These are phyloP conservation scores for Rhizopus delemar DNA, from an alignment of 371 early-diverging fungal species.

Conservation along the genomic window DNA sequence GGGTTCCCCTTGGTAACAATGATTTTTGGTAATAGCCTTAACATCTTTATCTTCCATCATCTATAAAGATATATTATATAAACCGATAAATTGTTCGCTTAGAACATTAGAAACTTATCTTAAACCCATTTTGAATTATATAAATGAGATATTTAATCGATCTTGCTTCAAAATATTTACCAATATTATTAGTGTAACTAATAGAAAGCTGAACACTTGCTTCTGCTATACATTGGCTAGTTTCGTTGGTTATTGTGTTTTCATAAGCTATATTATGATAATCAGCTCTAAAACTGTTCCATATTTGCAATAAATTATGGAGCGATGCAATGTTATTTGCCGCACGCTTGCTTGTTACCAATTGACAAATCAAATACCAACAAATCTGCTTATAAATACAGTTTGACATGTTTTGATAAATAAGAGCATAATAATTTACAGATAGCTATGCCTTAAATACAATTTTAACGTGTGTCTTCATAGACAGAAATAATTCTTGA, in stretches of 20 bases:
- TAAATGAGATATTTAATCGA: neutral
- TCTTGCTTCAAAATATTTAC: conserved; percentile 8
- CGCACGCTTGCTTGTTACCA: conserved; percentile 2
- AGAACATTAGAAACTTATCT: neutral
- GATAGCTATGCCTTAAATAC: no score
- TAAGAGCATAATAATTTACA: no score
- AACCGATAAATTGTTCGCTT: neutral
- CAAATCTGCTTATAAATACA: no score
- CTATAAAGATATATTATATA: neutral
- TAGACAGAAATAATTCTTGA: no score
- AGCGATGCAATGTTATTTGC: neutral
- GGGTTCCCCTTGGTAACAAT: neutral
- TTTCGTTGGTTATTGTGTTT: conserved; percentile 1
- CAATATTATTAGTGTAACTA: conserved; percentile 1
- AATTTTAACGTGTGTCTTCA: no score
- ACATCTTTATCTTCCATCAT: neutral
- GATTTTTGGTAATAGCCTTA: conserved; percentile 5
- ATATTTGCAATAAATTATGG: neutral
- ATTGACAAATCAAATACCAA: conserved; percentile 15
- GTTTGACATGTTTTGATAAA: no score
- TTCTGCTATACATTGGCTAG: conserved; percentile 2
- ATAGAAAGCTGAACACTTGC: conserved; percentile 6
- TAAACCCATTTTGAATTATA: neutral
- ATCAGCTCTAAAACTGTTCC: neutral
- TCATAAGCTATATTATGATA: neutral